These are phyloP conservation scores for Physaria fendleri DNA, from an alignment of 345 rosid genomes.

Conservation along the genomic window DNA sequence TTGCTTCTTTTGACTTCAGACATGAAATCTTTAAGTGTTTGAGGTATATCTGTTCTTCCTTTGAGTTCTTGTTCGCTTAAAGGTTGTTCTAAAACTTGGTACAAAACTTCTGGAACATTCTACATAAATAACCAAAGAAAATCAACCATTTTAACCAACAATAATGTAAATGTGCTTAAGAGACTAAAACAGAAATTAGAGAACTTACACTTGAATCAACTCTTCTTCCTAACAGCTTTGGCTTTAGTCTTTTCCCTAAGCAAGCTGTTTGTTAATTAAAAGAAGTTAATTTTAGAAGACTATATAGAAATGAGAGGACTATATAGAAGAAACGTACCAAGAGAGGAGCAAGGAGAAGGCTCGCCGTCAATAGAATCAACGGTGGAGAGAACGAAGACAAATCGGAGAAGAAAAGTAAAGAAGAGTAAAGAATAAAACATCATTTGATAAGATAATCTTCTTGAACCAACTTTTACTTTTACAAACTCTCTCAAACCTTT, in stretches of 20 bases:
- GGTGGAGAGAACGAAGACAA: too few relatives aligned
- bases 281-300: too few relatives aligned
- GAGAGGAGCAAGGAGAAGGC: too few relatives aligned
- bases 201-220: constrained; percentile 54
- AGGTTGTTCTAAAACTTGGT: constrained; percentile 61
- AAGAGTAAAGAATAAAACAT: too few relatives aligned
- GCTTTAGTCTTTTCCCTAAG: constrained; percentile 78
- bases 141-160: not conserved
- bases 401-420: too few relatives aligned
- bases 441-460: too few relatives aligned
- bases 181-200: constrained; percentile 7
- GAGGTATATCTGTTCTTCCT: constrained; percentile 76
- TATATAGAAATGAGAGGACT: not conserved
- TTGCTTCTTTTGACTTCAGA: constrained; percentile 48
- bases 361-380: too few relatives aligned
- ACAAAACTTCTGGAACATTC: constrained; percentile 84
- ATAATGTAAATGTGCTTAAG: not conserved
- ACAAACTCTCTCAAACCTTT: too few relatives aligned
- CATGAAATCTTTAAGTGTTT: constrained; percentile 73
- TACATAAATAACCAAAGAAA: constrained; percentile 1
- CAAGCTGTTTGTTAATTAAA: too few relatives aligned
- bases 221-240: constrained; percentile 67
- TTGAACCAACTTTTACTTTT: too few relatives aligned
- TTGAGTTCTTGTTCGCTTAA: constrained; percentile 51
- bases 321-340: too few relatives aligned